phyloP scores from a whole-genome alignment of 2,329 filamentous ascomycete species.

The Zelopaecilomyces penicillatus region DNA sequence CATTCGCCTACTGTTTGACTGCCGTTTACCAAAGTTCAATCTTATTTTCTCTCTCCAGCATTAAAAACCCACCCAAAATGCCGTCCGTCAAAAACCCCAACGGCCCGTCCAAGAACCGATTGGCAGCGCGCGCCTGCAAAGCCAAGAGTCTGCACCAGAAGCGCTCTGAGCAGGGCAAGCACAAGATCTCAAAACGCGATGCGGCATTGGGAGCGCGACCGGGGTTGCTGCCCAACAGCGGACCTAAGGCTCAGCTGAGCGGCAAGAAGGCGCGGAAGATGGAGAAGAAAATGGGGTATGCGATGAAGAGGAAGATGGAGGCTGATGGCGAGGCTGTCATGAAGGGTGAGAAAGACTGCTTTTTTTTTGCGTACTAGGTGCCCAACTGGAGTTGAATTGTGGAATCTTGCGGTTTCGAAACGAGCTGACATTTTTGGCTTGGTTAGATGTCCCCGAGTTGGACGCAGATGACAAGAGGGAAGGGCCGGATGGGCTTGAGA shows the following conservation, averaged over 20 bases:
- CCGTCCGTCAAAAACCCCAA: constrained; percentile 52
- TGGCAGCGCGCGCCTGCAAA: constrained; percentile 37
- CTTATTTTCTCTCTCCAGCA: no score
- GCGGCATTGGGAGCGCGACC: constrained; percentile 40
- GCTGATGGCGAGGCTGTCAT: constrained; percentile 41
- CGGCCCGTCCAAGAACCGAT: constrained; percentile 45
- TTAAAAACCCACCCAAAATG: constrained; percentile 26
- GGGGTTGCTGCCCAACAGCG: constrained; percentile 47
- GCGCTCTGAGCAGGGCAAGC: constrained; percentile 25
- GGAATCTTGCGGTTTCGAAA: no score
- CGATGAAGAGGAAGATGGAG: constrained; percentile 43
- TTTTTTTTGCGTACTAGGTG: neutral
- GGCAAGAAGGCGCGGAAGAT: constrained; percentile 49
- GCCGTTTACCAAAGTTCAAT: no score
- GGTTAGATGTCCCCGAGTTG: no score
- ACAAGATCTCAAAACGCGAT: constrained; percentile 35
- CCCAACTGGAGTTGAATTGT: no score
- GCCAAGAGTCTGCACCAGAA: constrained; percentile 36
- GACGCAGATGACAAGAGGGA: no score
- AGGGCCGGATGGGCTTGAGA: no score
- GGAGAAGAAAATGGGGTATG: constrained; percentile 44
- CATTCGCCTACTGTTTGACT: no score
- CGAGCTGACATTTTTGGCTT: no score
- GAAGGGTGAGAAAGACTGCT: constrained; percentile 27
- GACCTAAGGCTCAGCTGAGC: constrained; percentile 42